These are phyloP conservation scores for Ascochyta viciae-villosae DNA, from an alignment of 2,329 filamentous ascomycete genomes.

Conservation along the genomic window DNA sequence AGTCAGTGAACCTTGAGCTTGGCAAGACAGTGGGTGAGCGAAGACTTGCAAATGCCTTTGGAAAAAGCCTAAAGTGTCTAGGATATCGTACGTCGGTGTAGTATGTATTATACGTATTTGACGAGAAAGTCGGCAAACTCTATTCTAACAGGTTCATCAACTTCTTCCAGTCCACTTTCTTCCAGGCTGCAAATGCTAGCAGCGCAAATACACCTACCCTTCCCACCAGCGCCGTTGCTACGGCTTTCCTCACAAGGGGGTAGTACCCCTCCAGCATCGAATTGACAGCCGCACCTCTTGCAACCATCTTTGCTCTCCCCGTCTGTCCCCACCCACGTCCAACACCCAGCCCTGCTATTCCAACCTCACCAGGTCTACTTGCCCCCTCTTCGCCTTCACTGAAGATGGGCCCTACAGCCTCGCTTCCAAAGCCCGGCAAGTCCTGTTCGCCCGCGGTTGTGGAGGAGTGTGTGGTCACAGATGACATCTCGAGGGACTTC, in stretches of 20 bases:
- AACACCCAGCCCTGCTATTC: constrained; percentile 54
- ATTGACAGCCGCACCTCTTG: constrained; percentile 52
- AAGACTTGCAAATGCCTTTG: not conserved
- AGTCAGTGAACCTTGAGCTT: constrained; percentile 8
- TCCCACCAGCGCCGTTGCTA: constrained; percentile 52
- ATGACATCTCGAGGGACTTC: constrained; percentile 42
- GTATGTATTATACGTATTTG: not conserved
- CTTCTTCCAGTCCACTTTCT: constrained; percentile 18
- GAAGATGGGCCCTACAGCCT: constrained; percentile 29
- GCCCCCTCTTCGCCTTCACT: constrained; percentile 23
- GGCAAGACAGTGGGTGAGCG: not conserved
- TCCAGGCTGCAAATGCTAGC: constrained; percentile 31
- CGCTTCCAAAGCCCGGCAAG: constrained; percentile 30
- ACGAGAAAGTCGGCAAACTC: not conserved
- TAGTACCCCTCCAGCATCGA: constrained; percentile 62
- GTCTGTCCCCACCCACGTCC: constrained; percentile 49
- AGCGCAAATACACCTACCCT: constrained; percentile 40
- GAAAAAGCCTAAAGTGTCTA: too few relatives aligned
- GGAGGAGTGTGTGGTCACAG: constrained; percentile 16
- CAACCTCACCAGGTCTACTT: constrained; percentile 52
- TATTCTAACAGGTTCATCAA: not conserved
- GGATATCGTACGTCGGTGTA: not conserved
- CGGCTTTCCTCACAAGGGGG: constrained; percentile 57
- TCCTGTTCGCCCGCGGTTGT: constrained; percentile 35
- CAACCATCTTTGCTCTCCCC: constrained; percentile 47